A percentile compares a stretch with the other conserved stretches of the same genome.
Evolutionary conservation across 192 early-diverging fungal genomes (phyloP).

Genomic region (Backusella tarrabulga): DNA sequence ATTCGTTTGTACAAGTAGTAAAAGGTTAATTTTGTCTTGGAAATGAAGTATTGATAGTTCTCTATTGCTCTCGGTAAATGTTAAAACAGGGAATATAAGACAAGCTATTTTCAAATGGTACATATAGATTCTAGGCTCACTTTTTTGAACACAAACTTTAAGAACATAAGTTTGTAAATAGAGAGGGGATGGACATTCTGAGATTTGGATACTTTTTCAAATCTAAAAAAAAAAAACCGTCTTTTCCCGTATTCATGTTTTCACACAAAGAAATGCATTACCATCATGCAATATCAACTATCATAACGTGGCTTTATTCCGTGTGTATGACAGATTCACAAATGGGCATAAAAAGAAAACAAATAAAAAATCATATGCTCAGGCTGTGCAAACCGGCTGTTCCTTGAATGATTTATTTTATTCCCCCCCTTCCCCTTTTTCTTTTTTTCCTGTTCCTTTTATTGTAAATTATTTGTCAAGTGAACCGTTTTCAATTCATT

Average conservation of each 20-base stretch:
- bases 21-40: too few relatives aligned
- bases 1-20: too few relatives aligned
- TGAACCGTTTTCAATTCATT: not conserved
- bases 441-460: not conserved
- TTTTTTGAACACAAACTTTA: too few relatives aligned
- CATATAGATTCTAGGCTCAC: too few relatives aligned
- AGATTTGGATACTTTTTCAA: not conserved
- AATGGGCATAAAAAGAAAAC: not conserved
- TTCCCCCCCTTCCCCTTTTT: not conserved
- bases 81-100: too few relatives aligned
- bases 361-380: not conserved
- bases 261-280: not conserved
- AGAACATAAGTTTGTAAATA: too few relatives aligned
- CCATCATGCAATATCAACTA: not conserved
- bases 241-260: not conserved
- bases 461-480: not conserved
- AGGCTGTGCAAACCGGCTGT: not conserved
- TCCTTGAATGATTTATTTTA: not conserved
- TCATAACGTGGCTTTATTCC: not conserved
- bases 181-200: not conserved
- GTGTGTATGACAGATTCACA: not conserved
- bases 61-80: too few relatives aligned
- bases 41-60: too few relatives aligned
- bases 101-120: too few relatives aligned
- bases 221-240: not conserved